Evolutionary conservation across 345 rosid genomes (phyloP).

Genomic region (Salix udensis): DNA sequence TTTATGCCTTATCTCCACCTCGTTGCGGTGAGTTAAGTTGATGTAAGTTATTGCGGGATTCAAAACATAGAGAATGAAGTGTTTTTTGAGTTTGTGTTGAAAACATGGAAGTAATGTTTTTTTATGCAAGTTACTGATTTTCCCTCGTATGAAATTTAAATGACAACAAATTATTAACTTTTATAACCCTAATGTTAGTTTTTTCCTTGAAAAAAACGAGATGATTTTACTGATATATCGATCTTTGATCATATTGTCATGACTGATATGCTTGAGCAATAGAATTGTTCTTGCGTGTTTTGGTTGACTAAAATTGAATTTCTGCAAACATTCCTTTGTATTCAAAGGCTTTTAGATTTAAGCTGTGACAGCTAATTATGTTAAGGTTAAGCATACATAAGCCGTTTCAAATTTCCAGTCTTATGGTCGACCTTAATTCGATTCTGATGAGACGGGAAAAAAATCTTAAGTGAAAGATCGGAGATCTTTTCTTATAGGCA

Average conservation of each 20-base stretch:
- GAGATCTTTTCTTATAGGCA: too few relatives aligned
- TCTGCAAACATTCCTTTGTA: background rate
- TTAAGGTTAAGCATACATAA: background rate
- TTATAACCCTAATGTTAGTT: too few relatives aligned
- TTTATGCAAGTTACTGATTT: too few relatives aligned
- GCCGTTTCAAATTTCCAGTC: background rate
- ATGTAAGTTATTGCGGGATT: slow-evolving; percentile 14
- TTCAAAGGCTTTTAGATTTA: background rate
- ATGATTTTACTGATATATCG: background rate
- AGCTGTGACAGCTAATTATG: background rate
- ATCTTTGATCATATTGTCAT: background rate
- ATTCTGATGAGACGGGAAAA: too few relatives aligned
- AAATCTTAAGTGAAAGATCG: too few relatives aligned
- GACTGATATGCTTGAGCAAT: background rate
- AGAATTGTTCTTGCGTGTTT: background rate
- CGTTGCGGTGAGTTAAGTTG: slow-evolving; percentile 7
- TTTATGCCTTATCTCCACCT: slow-evolving; percentile 8
- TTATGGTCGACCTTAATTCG: background rate
- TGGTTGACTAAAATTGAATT: too few relatives aligned
- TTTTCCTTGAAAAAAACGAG: too few relatives aligned
- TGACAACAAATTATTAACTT: background rate
- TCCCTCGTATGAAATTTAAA: background rate
- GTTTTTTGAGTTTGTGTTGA: background rate
- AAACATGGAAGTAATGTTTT: background rate
- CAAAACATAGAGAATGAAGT: slow-evolving; percentile 3